Evolutionary conservation across 768 basidiomycete genomes (phyloP).

Genomic region (Kwoniella europaea): DNA sequence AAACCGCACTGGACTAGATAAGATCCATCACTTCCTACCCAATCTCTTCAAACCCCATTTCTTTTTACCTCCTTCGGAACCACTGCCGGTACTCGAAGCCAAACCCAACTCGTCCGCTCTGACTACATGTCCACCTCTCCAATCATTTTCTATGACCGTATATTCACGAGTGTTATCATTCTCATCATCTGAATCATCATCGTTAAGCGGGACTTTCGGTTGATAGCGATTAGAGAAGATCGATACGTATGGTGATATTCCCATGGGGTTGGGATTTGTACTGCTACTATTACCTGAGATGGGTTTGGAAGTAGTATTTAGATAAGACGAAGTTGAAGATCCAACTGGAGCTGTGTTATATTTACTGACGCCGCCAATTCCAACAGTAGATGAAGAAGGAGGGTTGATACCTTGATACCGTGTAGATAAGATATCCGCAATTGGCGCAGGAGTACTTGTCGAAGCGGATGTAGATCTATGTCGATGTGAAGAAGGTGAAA

Average conservation of each 20-base stretch:
- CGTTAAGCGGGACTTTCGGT: conserved; percentile 37
- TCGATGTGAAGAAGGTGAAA: background rate
- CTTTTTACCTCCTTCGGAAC: conserved; percentile 10
- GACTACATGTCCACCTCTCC: conserved; percentile 40
- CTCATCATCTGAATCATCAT: conserved; percentile 49
- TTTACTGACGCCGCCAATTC: background rate
- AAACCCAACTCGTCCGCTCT: conserved; percentile 17
- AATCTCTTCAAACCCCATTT: conserved; percentile 27
- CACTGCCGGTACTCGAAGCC: background rate
- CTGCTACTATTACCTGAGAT: background rate
- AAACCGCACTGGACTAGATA: too few relatives aligned
- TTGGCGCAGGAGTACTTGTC: conserved; percentile 26
- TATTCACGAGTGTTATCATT: conserved; percentile 32
- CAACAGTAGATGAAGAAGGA: conserved; percentile 2
- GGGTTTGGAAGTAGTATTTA: conserved; percentile 4
- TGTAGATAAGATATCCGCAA: conserved; percentile 39
- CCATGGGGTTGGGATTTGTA: background rate
- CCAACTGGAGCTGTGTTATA: background rate
- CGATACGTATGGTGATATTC: conserved; percentile 36
- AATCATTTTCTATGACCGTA: conserved; percentile 53
- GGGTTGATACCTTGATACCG: conserved; percentile 32
- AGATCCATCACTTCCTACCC: conserved; percentile 2
- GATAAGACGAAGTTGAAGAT: background rate
- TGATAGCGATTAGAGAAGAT: conserved; percentile 44
- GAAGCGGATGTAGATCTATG: conserved; percentile 2